phyloP scores from a whole-genome alignment of 1,284 basidiomycete genomes.

The Malassezia japonica region DNA sequence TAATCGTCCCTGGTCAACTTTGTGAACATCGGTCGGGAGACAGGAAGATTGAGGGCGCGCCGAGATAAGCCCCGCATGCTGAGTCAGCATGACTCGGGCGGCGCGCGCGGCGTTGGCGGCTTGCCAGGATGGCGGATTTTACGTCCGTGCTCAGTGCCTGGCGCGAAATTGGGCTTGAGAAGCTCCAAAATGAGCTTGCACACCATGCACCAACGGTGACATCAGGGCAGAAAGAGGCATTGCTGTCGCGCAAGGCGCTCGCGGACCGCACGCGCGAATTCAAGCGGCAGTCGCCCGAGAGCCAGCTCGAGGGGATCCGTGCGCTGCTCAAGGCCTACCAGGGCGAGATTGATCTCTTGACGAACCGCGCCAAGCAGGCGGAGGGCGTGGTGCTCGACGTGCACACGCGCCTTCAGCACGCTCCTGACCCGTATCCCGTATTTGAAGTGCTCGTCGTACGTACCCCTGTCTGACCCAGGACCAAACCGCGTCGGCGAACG shows the following conservation, averaged over 20 bases:
- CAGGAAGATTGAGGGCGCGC: background rate
- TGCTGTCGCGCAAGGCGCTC: constrained; percentile 34
- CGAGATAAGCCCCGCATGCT: background rate
- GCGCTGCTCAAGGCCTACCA: constrained; percentile 59
- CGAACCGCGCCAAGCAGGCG: constrained; percentile 75
- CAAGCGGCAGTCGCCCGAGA: constrained; percentile 29
- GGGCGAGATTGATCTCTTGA: constrained; percentile 86
- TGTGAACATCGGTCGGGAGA: background rate
- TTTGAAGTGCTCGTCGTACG: constrained; percentile 81
- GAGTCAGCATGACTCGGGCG: constrained; percentile 17
- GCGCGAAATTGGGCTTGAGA: constrained; percentile 25
- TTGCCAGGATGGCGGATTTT: constrained; percentile 19
- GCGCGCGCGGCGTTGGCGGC: background rate
- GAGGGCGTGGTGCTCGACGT: constrained; percentile 88
- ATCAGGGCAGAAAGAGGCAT: constrained; percentile 30
- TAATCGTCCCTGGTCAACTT: constrained; percentile 42
- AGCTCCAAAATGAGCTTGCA: constrained; percentile 24
- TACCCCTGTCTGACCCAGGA: constrained; percentile 11
- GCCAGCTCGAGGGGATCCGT: constrained; percentile 36
- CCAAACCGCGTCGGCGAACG: background rate
- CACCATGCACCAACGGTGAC: constrained; percentile 19
- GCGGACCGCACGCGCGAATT: constrained; percentile 44
- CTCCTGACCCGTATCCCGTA: constrained; percentile 89
- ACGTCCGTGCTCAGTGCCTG: constrained; percentile 28
- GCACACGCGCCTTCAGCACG: constrained; percentile 60